phyloP scores from a whole-genome alignment of 192 early-diverging fungal species.

The Coemansia sp. region DNA sequence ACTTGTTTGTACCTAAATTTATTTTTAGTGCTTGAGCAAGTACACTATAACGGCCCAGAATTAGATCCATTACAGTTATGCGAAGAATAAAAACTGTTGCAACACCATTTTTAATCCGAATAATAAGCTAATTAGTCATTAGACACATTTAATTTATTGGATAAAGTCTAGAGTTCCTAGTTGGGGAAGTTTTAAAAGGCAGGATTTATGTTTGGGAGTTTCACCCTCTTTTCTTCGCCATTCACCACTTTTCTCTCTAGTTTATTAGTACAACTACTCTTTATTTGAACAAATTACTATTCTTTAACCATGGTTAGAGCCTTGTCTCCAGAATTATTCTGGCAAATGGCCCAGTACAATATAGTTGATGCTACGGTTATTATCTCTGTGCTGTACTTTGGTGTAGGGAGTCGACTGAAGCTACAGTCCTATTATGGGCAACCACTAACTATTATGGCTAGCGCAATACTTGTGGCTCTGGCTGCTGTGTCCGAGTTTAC shows the following conservation, averaged over 20 bases:
- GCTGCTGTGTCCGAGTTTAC: background rate
- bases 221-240: background rate
- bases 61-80: too few relatives aligned
- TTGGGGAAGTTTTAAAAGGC: background rate
- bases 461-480: background rate
- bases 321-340: background rate
- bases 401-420: background rate
- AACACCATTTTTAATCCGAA: too few relatives aligned
- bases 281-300: background rate
- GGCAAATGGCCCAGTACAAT: background rate
- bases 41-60: too few relatives aligned
- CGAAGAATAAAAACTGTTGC: too few relatives aligned
- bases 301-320: background rate
- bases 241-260: background rate
- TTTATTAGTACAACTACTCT: background rate
- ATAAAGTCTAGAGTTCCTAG: background rate
- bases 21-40: too few relatives aligned
- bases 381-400: background rate
- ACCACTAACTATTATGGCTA: background rate
- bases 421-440: background rate
- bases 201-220: background rate
- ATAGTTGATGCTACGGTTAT: background rate
- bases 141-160: too few relatives aligned
- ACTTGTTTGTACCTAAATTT: too few relatives aligned
- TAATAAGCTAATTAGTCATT: too few relatives aligned